A percentile compares a stretch with the other conserved stretches of the same genome.
phyloP scores from a whole-genome alignment of 345 rosid genomes.

The Citrus inodora region DNA sequence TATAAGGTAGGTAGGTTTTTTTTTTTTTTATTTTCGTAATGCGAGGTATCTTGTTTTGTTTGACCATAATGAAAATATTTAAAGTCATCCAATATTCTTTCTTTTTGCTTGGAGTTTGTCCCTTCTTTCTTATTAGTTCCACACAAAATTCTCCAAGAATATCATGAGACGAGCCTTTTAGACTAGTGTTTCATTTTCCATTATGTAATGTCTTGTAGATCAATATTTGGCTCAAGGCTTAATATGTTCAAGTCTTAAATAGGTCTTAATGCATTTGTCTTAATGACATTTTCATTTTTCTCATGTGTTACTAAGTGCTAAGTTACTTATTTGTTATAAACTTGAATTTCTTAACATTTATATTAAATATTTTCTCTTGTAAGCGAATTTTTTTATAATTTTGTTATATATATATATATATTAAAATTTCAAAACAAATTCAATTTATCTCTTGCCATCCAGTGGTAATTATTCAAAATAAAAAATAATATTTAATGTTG shows the following conservation, averaged over 20 bases:
- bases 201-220: neutral
- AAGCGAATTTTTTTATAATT: no score
- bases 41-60: neutral
- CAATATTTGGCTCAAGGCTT: neutral
- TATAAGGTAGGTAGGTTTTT: slow-evolving; percentile 43
- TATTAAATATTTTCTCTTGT: no score
- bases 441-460: no score
- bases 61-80: neutral
- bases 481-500: no score
- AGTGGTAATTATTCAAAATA: no score
- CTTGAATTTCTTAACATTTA: neutral
- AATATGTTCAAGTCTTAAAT: neutral
- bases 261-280: neutral
- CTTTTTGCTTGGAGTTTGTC: neutral
- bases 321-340: neutral
- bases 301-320: neutral
- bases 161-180: neutral
- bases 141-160: neutral
- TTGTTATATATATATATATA: no score
- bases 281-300: neutral
- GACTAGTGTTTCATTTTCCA: neutral
- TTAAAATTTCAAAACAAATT: no score
- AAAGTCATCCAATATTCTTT: neutral
- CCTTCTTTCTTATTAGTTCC: neutral
- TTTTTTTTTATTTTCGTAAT: neutral